Conservation (phyloP, 257 asterid genomes). For the Fraxinus cuspidata region DNA sequence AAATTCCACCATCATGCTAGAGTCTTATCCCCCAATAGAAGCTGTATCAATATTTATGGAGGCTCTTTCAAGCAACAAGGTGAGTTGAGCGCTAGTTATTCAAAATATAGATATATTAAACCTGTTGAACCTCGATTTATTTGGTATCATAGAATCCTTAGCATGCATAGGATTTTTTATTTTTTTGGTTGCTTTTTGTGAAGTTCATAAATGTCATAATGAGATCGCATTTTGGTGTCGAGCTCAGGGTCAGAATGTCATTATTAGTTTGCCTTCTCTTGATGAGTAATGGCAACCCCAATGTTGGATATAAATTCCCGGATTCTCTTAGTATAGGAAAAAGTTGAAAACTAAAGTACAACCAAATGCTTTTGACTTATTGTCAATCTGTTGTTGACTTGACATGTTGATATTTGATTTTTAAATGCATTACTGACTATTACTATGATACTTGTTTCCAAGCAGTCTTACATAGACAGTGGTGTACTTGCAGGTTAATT, state of each 20-base stretch:
- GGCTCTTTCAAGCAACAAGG: conserved; percentile 81
- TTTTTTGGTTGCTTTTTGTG: conserved; percentile 2
- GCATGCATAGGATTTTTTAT: neutral
- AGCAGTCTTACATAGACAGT: neutral
- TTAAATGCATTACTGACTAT: neutral
- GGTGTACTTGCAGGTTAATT: conserved; percentile 56
- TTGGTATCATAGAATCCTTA: neutral
- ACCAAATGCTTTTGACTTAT: neutral
- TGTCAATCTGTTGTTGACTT: neutral
- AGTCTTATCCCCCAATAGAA: conserved; percentile 64
- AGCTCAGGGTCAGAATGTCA: neutral
- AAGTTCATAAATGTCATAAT: conserved; percentile 13
- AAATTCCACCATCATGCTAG: conserved; percentile 53
- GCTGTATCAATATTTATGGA: conserved; percentile 60
- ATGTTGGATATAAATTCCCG: neutral
- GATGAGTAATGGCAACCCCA: neutral
- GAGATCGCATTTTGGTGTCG: neutral
- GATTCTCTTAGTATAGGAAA: neutral
- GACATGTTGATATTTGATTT: neutral
- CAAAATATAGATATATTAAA: neutral
- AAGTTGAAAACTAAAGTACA: conserved; percentile 6
- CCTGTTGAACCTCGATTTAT: conserved; percentile 7
- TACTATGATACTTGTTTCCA: neutral
- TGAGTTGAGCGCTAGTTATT: conserved; percentile 34
- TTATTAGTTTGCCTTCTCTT: neutral